Evolutionary conservation across 306 rosid genomes (phyloP).

Genomic region (Alnus rubra): DNA sequence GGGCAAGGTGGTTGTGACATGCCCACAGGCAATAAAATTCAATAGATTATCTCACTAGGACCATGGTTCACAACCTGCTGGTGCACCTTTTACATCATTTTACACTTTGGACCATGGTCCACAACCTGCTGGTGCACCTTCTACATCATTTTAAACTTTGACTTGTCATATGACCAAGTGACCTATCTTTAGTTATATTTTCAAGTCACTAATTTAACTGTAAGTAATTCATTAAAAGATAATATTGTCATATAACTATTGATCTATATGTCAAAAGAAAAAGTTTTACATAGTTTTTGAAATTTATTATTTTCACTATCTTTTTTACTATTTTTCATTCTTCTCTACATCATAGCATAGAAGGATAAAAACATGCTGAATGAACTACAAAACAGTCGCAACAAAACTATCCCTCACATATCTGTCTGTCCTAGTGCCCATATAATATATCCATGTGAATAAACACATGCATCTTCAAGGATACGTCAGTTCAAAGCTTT

Average conservation of each 20-base stretch:
- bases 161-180: not conserved
- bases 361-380: not conserved
- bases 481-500: not conserved
- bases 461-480: not conserved
- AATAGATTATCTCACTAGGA: not conserved
- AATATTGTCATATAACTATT: too few species aligned
- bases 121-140: not conserved
- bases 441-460: not conserved
- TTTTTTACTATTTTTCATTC: not conserved
- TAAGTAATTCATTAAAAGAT: too few species aligned
- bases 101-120: not conserved
- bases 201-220: not conserved
- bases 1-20: not conserved
- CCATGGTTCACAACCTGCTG: not conserved
- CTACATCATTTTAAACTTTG: not conserved
- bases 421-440: not conserved
- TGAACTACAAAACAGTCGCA: not conserved
- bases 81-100: not conserved
- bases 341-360: not conserved
- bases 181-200: not conserved
- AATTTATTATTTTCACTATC: not conserved
- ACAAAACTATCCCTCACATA: not conserved
- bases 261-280: too few species aligned
- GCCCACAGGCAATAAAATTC: not conserved
- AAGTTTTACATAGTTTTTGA: too few species aligned